Conservation (phyloP, 306 rosid species). For the Prunus davidiana region DNA sequence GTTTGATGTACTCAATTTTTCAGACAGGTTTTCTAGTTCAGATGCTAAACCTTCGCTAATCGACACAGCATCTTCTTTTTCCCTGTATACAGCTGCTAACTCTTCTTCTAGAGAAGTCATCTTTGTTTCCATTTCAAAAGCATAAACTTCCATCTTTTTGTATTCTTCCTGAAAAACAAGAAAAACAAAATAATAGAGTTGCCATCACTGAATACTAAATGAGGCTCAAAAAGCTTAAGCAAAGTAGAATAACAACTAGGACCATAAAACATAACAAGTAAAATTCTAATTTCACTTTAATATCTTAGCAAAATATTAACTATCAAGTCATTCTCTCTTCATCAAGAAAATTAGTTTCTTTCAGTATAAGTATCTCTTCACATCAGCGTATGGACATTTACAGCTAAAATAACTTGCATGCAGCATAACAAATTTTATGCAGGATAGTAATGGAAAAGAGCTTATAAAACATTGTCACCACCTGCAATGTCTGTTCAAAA, state of each 20-base stretch:
- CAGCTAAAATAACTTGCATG: neutral
- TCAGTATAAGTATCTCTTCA: neutral
- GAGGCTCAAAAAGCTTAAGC: neutral
- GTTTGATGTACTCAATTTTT: constrained; percentile 46
- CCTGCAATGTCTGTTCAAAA: constrained; percentile 64
- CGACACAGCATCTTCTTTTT: constrained; percentile 58
- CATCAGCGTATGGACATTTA: neutral
- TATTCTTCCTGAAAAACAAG: constrained; percentile 62
- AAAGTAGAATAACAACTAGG: neutral
- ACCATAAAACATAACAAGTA: neutral
- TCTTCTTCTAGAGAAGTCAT: constrained; percentile 64
- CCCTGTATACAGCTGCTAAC: constrained; percentile 39
- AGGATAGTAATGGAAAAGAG: constrained; percentile 7
- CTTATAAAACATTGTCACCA: constrained; percentile 25
- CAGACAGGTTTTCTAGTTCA: constrained; percentile 58
- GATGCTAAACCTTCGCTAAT: constrained; percentile 55
- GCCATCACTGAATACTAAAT: neutral
- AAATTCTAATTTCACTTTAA: neutral
- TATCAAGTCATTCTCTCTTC: neutral
- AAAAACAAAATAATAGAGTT: neutral
- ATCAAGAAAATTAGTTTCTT: neutral
- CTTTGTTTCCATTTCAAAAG: constrained; percentile 70
- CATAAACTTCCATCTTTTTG: constrained; percentile 59
- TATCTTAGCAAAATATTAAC: neutral
- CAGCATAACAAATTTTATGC: neutral